phyloP scores from a whole-genome alignment of 768 basidiomycete species.

The Pleurotus eryngii region DNA sequence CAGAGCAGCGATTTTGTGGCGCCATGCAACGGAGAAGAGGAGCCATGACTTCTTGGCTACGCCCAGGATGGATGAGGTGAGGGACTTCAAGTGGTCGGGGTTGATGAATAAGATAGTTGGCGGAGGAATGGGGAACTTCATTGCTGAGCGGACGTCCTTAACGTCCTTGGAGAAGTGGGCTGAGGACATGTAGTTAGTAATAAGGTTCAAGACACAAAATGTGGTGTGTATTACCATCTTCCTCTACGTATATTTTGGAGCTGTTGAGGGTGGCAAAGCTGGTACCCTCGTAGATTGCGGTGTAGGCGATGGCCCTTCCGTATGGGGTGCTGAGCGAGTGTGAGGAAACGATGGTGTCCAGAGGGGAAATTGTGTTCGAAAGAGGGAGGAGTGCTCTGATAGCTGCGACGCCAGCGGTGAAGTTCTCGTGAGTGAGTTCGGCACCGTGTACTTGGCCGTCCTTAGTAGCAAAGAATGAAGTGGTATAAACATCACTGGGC shows the following conservation, averaged over 20 bases:
- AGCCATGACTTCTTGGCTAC: conserved; percentile 52
- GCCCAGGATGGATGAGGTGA: conserved; percentile 51
- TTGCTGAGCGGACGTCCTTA: conserved; percentile 44
- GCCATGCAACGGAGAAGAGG: conserved; percentile 62
- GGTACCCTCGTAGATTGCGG: conserved; percentile 70
- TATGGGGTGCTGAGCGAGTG: conserved; percentile 73
- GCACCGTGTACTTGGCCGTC: conserved; percentile 55
- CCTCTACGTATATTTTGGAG: conserved; percentile 44
- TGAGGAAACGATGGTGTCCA: conserved; percentile 78
- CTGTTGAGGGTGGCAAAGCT: conserved; percentile 67
- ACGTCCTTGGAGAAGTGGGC: conserved; percentile 29
- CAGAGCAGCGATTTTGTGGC: conserved; percentile 73
- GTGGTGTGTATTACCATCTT: conserved; percentile 34
- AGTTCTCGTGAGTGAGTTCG: conserved; percentile 76
- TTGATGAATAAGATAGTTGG: conserved; percentile 79
- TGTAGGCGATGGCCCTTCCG: conserved; percentile 78
- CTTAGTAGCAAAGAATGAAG: conserved; percentile 57
- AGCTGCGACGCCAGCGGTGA: conserved; percentile 88
- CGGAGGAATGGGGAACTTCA: conserved; percentile 57
- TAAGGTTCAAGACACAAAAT: background rate
- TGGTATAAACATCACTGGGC: conserved; percentile 61
- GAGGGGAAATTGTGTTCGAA: conserved; percentile 58
- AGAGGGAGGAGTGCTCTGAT: conserved; percentile 73
- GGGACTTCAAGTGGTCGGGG: conserved; percentile 55
- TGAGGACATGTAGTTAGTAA: conserved; percentile 6